Evolutionary conservation across 2,329 filamentous ascomycete genomes (phyloP), one percentile per base, ranked within the genome.

Genomic region (Ceratocystiopsis brevicomis): DNA sequence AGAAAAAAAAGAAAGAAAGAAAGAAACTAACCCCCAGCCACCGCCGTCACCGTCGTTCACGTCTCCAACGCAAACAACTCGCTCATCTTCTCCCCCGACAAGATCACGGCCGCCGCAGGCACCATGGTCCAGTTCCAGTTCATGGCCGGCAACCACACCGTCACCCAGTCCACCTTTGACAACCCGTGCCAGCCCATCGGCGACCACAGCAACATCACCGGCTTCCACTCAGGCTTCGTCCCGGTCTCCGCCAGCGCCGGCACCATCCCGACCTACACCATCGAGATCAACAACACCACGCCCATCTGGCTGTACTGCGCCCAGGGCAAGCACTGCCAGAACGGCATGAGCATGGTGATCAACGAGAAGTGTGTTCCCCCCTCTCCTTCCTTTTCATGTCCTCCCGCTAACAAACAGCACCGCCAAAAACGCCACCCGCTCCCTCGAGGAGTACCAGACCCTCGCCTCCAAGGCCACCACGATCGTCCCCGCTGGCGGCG

Each of bases 301-400:
- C 82, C 83, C 30, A 66, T 87, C 50, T 90, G 83, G 81, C 63
- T 82, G 50, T 88, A 80, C 68, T 88, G 82, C 62, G 76, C 74
- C 30, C 78, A 85, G 59, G 75, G 57, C 39, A 72, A 68, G 54
- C 83, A 90, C 63, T 90, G 82, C 60, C 72, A 85, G 59, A 62
- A 57, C 40, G 80, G 80, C 48, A 86, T 86, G 78, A 68, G 71
- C 45, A 78, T 82, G 64, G 79, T 82, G 32, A 76, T 86, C 56
- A 86, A 87, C 60, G 73, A 73, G 61, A 67, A 78, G 76, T 81
- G 61, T 61, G 76, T 61, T 18, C 6, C 37, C 21, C 15, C 13
- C 19, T 25, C 9, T 19, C n/a, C 21, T 44, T 21, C 25, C 13
- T 21, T 10, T 15, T 13, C 36, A 13, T 36, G 18, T 12, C 10